Evolutionary conservation across 495 filamentous ascomycete genomes (phyloP), one percentile per base, ranked within the genome.

Genomic region (Penicillium taxi): DNA sequence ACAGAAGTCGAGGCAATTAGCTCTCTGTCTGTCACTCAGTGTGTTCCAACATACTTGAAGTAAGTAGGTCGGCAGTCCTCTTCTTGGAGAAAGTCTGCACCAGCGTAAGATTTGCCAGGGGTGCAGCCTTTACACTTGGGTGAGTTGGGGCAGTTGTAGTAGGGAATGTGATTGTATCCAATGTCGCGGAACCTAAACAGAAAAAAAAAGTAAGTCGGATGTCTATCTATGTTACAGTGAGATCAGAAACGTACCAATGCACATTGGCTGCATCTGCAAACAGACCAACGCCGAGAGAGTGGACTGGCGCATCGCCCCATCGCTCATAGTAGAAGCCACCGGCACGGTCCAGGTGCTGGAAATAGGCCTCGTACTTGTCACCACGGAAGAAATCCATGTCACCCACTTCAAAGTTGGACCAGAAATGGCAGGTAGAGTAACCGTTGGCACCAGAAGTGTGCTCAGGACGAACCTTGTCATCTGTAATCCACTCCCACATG

Each of bases 401-500:
- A 22, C 78, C 93, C 48, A 99, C 93, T 64, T 99, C 93, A 53
- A 99, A 99, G 64, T 99, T 99, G 41, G 79, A 87, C 93, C 93
- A 99, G 70, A 99, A 99, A 63, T 99, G 93, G 59, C 93, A 99
- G n/a, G 93, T 98, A 8, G 85, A 91, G 70, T 96, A 98, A 24
- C 91, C 91, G 41, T 91, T 79, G 20, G 86, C 89, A 32, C 78
- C 75, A 13, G 65, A 43, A 48, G 82, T 84, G 59, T 95, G 84
- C 12, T 86, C 74, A 6, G 93, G 91, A 31, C 93, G 74, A 34
- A 77, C 72, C 27, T 70, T 57, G 25, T 74, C 76, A 52, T 99
- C 91, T 11, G 77, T 81, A 48, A 99, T 58, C 90, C 91, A 99
- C 11, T 71, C 63, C 68, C 84, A 74, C 53, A 94, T 87, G 57